Conservation (phyloP, 2,329 filamentous ascomycete genomes). For the Clarireedia sp. region DNA sequence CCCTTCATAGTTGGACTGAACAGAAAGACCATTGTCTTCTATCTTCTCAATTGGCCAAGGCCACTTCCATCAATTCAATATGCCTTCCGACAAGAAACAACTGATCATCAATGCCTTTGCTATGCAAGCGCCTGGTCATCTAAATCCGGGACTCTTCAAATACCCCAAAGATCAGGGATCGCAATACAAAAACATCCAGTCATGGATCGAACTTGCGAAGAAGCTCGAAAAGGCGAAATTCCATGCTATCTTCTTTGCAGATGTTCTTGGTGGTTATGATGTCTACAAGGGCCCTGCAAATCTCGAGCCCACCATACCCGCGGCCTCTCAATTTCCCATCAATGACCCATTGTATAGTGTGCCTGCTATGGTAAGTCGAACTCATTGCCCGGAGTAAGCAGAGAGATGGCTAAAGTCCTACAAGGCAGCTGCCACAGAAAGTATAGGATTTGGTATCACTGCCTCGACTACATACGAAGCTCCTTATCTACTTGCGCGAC, state of each 20-base stretch:
- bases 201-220: constrained; percentile 54
- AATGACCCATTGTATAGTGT: constrained; percentile 59
- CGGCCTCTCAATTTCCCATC: constrained; percentile 63
- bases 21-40: not conserved
- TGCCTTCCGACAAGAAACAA: constrained; percentile 31
- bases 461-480: constrained; percentile 58
- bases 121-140: constrained; percentile 42
- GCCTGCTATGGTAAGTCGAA: constrained; percentile 51
- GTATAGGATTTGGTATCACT: constrained; percentile 61
- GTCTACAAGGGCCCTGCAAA: constrained; percentile 57
- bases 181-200: constrained; percentile 50
- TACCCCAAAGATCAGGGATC: constrained; percentile 57
- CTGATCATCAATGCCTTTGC: constrained; percentile 44
- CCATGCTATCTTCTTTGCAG: constrained; percentile 60
- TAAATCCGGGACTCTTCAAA: constrained; percentile 51
- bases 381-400: too few relatives aligned
- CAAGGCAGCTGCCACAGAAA: constrained; percentile 45
- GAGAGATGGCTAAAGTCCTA: not conserved
- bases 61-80: constrained; percentile 8
- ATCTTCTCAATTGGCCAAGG: not conserved
- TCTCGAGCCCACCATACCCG: constrained; percentile 50
- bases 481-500: constrained; percentile 20
- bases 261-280: constrained; percentile 61
- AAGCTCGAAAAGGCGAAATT: constrained; percentile 54
- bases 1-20: too few relatives aligned